Base-by-base conservation (phyloP, 345 rosid species). In the Corymbia maculata region DNA sequence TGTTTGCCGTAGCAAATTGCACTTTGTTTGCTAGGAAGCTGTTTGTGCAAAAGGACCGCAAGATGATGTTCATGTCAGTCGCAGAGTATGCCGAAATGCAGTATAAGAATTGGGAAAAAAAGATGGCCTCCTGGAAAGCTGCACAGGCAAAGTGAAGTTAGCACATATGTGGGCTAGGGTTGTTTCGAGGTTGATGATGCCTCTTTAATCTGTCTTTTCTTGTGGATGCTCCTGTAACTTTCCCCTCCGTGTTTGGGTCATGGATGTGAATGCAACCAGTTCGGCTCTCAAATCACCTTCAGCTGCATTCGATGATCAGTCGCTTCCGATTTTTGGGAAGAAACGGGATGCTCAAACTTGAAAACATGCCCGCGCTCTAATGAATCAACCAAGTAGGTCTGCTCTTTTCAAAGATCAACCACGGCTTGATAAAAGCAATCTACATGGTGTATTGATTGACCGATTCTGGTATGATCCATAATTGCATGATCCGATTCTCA, bases 1-100 rank as follows among this genome's bases (percentile, higher is more conserved):
- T 22, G 61, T 55, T 55, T 55, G 28, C 61, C 8, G 61, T 4
- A 59, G 66, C 30, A n/a, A 11, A 59, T 11, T 59, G 66, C 30
- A 59, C 30, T 0, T 0, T 59, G 30, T 59, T 59, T 24, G n/a
- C n/a, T 26, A 26, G 0, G 66, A 59, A 59, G 15, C 66, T 26
- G 13, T 5, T 24, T 13, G 2, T 26, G 66, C 66, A 66, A 66
- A 14, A 66, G 75, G 42, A 66, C 14, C 5, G 36, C 75, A 0
- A 7, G 17, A 42, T 1, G 75, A 66, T 4, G 75, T n/a, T n/a
- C 75, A 16, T 1, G 4, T 64, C 36, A 13, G 17, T 64, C 9
- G 5, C 75, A 3, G 30, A 5, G 66, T 11, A 9, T 59, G n/a
- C 66, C 30, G 2, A 59, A 11, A 13, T 26, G 13, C 66, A 26